Percentiles rank a stretch among this genome's conserved stretches.
These are phyloP conservation scores for Cicer yamashitae DNA, from an alignment of 306 rosid genomes.

Conservation along the genomic window DNA sequence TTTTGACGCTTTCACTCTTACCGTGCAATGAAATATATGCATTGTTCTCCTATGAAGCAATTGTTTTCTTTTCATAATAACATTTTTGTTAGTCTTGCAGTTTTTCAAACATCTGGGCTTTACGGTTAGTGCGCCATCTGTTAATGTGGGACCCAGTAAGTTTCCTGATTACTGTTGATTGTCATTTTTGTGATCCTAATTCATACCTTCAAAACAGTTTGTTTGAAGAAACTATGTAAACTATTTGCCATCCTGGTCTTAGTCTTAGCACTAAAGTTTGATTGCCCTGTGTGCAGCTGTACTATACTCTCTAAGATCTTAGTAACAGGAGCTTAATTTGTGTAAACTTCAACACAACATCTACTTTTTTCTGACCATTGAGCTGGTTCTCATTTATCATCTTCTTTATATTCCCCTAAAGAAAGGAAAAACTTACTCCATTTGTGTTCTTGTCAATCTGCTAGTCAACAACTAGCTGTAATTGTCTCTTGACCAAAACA, in stretches of 20 bases:
- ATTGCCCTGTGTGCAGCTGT: slow-evolving; percentile 8
- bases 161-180: slow-evolving; percentile 41
- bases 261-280: slow-evolving; percentile 16
- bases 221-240: slow-evolving; percentile 26
- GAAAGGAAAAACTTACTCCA: not conserved
- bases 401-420: slow-evolving; percentile 3
- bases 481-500: not conserved
- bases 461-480: slow-evolving; percentile 7
- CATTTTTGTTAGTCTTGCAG: slow-evolving; percentile 53
- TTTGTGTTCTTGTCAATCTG: not conserved
- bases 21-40: not conserved
- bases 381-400: not conserved
- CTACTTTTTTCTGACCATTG: slow-evolving; percentile 10
- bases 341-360: not conserved
- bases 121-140: slow-evolving; percentile 83
- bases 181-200: slow-evolving; percentile 11
- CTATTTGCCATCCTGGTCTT: not conserved
- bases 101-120: slow-evolving; percentile 79
- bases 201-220: slow-evolving; percentile 6
- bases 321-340: slow-evolving; percentile 1
- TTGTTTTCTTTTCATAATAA: slow-evolving; percentile 36
- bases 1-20: slow-evolving; percentile 29
- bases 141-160: slow-evolving; percentile 89
- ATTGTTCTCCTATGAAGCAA: slow-evolving; percentile 16
- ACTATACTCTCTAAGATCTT: slow-evolving; percentile 6